Conservation (phyloP, 108 stramenopile genomes). For the Cyclotella kingstonii region DNA sequence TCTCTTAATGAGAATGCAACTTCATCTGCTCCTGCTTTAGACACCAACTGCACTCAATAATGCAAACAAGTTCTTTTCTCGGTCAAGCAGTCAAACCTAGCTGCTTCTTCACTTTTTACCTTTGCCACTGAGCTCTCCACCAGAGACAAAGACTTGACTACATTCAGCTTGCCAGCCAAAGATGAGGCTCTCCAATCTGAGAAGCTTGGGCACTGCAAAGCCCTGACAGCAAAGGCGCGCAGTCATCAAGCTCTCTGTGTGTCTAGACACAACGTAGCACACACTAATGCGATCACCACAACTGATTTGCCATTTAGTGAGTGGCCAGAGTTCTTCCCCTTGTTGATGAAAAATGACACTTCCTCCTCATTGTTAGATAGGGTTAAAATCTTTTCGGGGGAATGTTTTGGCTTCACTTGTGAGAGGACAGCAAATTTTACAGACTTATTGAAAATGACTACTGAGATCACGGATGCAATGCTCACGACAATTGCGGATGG, state of each 20-base stretch:
- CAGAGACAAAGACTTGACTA: conserved; percentile 58
- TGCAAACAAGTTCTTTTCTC: conserved; percentile 28
- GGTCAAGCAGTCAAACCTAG: conserved; percentile 42
- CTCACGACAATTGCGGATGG: conserved; percentile 96
- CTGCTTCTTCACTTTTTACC: conserved; percentile 51
- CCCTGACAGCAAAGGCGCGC: conserved; percentile 48
- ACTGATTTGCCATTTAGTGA: conserved; percentile 80
- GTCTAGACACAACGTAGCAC: conserved; percentile 75
- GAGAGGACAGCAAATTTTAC: conserved; percentile 65
- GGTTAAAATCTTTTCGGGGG: conserved; percentile 83
- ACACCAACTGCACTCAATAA: no score
- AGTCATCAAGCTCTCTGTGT: conserved; percentile 59
- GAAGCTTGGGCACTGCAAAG: conserved; percentile 70
- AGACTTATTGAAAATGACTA: conserved; percentile 62
- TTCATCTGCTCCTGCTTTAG: no score
- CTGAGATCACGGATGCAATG: conserved; percentile 85
- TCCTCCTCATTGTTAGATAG: conserved; percentile 45
- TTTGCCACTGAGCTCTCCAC: conserved; percentile 63
- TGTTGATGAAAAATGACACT: conserved; percentile 77
- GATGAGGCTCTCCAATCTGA: conserved; percentile 61
- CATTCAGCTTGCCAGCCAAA: conserved; percentile 74
- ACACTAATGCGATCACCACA: conserved; percentile 81
- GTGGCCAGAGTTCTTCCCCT: conserved; percentile 84
- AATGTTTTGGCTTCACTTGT: conserved; percentile 95
- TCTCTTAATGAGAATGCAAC: no score